Base-by-base conservation (phyloP, 2,329 filamentous ascomycete genomes). In the Diaporthe batatas region DNA sequence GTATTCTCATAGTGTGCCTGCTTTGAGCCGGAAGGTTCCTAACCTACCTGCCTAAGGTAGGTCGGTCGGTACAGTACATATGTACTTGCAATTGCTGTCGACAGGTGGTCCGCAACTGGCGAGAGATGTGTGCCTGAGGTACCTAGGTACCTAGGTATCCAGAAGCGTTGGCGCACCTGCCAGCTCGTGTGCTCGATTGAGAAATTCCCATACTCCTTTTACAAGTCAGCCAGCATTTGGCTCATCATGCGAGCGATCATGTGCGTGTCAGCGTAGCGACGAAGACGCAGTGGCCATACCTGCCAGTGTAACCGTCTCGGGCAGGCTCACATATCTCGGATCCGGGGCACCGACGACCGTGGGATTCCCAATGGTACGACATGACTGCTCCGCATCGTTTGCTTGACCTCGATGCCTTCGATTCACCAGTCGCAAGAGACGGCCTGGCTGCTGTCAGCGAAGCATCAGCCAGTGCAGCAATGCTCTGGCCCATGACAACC, bases 391-490 rank as follows among this genome's bases (percentile, higher is more conserved):
- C n/a, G n/a, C 25, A 16, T 25, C 23, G 32, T 16, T 6, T 11
- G 12, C 25, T 32, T 47, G 25, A 47, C 25, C 39, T 18, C 39
- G 58, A 47, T 34, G 42, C n/a, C 21, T 47, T 12, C 42, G 47
- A 14, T 3, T 6, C 42, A 42, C 14, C 39, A 42, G 39, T 18
- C 14, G 39, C 39, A 44, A 49, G 5, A 29, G 47, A 36, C 55
- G 39, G 11, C 76, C 54, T 79, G 82, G 77, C 76, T 84, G 75
- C 76, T 78, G 72, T 58, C 80, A 77, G 70, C 75, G 81, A 71
- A 81, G 81, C 70, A 75, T 84, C 21, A 79, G 82, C 34, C 75
- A 78, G 53, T 84, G 83, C 73, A 79, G 55, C n/a, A 44, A 6
- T 75, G 79, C 14, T 57, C 71, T 76, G 21, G 76, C 78, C 16